Evolutionary conservation across 805 yeast species (phyloP).

Genomic region (Monosporozyma siamensis): DNA sequence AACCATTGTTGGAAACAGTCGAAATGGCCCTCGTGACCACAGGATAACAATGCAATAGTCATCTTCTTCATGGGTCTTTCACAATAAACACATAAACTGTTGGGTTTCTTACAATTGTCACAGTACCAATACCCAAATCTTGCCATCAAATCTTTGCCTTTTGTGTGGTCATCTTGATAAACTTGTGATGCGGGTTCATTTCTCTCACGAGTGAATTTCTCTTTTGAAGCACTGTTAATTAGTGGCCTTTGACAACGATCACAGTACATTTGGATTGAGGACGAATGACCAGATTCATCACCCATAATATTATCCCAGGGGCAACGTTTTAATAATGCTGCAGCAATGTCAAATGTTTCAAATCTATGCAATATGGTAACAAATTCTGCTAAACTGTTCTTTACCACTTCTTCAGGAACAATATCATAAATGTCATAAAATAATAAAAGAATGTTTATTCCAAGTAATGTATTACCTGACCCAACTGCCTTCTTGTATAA

Average conservation of each 20-base stretch:
- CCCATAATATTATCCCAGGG: constrained; percentile 27
- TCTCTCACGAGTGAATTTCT: constrained; percentile 21
- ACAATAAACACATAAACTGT: constrained; percentile 70
- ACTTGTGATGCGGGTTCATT: no score
- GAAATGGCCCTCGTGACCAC: constrained; percentile 86
- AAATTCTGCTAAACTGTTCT: constrained; percentile 25
- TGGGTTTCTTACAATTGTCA: constrained; percentile 51
- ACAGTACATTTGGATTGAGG: constrained; percentile 49
- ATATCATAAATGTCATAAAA: constrained; percentile 26
- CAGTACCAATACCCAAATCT: constrained; percentile 79
- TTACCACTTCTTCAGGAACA: constrained; percentile 20
- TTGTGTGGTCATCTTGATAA: no score
- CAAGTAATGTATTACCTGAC: constrained; percentile 25
- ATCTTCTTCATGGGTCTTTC: constrained; percentile 68
- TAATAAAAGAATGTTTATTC: constrained; percentile 21
- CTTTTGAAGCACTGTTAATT: constrained; percentile 47
- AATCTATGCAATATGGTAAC: constrained; percentile 25
- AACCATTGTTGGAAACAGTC: constrained; percentile 77
- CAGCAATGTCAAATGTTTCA: constrained; percentile 29
- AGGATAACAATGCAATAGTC: constrained; percentile 47
- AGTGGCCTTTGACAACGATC: constrained; percentile 50
- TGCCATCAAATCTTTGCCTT: no score
- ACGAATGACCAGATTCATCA: constrained; percentile 18
- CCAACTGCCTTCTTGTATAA: constrained; percentile 25
- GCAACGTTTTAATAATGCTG: constrained; percentile 27